Percentiles rank a stretch among this genome's conserved stretches.
These are phyloP conservation scores for Golubevia pallescens DNA, from an alignment of 1,284 basidiomycete genomes.

Conservation along the genomic window DNA sequence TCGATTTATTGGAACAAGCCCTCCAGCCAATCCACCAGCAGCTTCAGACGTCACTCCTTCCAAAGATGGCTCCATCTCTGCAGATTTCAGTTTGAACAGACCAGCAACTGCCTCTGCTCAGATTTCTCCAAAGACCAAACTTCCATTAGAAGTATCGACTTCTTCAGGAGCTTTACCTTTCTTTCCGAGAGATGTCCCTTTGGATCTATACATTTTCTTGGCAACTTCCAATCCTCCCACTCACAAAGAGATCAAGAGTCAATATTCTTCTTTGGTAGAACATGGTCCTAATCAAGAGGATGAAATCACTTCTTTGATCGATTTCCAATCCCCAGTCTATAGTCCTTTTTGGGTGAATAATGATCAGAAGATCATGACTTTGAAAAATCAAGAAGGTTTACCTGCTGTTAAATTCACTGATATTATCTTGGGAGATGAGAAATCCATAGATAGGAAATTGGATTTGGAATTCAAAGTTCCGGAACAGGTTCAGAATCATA, in stretches of 20 bases:
- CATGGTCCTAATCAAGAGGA: conserved; percentile 15
- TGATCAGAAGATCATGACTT: neutral
- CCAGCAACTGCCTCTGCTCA: conserved; percentile 3
- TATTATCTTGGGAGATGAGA: conserved; percentile 22
- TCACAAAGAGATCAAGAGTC: conserved; percentile 18
- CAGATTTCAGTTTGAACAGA: neutral
- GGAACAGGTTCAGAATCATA: conserved; percentile 18
- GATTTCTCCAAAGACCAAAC: too few relatives aligned
- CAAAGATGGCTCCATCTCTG: too few relatives aligned
- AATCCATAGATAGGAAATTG: conserved; percentile 15
- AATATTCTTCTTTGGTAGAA: conserved; percentile 26
- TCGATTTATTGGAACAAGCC: neutral
- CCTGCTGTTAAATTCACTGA: conserved; percentile 32
- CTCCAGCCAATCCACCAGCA: neutral
- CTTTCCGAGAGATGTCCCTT: conserved; percentile 16
- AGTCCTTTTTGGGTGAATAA: neutral
- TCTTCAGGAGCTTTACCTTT: conserved; percentile 9
- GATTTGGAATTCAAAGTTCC: conserved; percentile 24
- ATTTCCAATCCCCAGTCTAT: conserved; percentile 13
- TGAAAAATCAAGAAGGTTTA: conserved; percentile 10
- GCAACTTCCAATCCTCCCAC: conserved; percentile 17
- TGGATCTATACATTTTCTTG: conserved; percentile 42
- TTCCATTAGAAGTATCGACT: conserved; percentile 7
- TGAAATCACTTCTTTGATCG: conserved; percentile 17
- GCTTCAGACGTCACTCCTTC: conserved; percentile 2